Evolutionary conservation across 2,329 filamentous ascomycete species (phyloP), one percentile per base, ranked within the genome.

Genomic region (Aspergillus sp.): DNA sequence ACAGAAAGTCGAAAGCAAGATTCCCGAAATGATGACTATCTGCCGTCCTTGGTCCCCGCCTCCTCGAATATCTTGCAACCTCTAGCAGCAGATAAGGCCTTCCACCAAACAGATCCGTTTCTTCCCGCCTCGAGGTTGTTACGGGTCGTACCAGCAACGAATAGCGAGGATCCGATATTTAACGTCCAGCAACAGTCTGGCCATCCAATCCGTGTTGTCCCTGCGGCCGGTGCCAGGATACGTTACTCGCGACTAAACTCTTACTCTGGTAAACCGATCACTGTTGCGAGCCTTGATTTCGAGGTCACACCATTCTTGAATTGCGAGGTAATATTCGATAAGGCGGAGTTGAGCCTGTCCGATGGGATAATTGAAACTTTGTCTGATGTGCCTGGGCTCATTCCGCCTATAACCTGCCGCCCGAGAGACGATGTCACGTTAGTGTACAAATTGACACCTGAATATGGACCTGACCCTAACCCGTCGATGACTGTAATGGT

Each of bases 401-500:
- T 52, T 7, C 60, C 65, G 5, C 66, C 71, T 0, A 62, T 73
- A 10, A 56, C 61, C 7, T 73, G 74, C 54, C 72, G 70, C 9
- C 74, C 77, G 8, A 72, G 76, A 47, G 78, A 82, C 47, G 75
- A 80, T 54, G 60, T 78, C n/a, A 77, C 77, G 0, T 65, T 80
- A 43, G 62, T 81, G 19, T 82, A 80, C 59, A 77, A 73, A 54
- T 65, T 78, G 29, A 68, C 64, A 1, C 70, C 70, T 7, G 61
- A 64, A 35, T 62, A 66, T 40, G 63, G 61, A 2, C 54, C 62
- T 2, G 65, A 68, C 45, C 56, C 61, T 10, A 66, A 62, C 46
- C 58, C 60, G 8, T 62, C 68, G 7, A 67, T 55, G 47, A 70
- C 64, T 4, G 63, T 63, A 28, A 58, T 65, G 52, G 62, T 68